These are phyloP conservation scores for Ceratocystis lukuohia DNA, from an alignment of 2,329 filamentous ascomycete species.

Conservation along the genomic window DNA sequence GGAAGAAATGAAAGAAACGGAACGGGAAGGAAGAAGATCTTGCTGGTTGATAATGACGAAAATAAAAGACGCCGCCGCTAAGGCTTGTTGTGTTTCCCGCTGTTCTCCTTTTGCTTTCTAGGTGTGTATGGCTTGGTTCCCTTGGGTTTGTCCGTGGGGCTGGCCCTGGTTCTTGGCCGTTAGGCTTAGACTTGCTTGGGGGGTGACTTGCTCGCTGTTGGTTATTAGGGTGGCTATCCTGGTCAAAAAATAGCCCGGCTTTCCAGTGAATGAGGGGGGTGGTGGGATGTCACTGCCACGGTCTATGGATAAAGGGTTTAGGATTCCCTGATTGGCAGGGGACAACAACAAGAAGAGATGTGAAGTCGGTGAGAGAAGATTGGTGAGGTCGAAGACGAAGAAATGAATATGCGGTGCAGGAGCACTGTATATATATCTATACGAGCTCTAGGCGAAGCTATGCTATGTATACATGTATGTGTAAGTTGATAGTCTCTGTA, in stretches of 20 bases:
- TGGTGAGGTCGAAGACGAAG: neutral
- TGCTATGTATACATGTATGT: neutral
- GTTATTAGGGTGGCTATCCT: neutral
- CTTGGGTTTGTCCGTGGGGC: neutral
- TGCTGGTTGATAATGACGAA: neutral
- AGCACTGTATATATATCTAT: neutral
- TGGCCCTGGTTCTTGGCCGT: neutral
- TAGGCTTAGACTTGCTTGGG: neutral
- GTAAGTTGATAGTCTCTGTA: neutral
- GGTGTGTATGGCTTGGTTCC: neutral
- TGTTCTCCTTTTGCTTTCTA: neutral
- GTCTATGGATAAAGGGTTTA: neutral
- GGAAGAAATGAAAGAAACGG: neutral
- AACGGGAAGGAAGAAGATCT: neutral
- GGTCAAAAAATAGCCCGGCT: neutral
- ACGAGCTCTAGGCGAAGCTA: neutral
- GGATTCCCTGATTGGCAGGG: neutral
- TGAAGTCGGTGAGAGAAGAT: neutral
- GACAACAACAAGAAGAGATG: neutral
- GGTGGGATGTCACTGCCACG: neutral
- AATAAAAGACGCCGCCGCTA: neutral
- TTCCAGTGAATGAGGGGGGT: neutral
- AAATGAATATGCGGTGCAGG: neutral
- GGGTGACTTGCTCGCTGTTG: neutral
- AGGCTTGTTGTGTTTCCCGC: neutral